Percentiles rank a stretch among this genome's conserved stretches.
Evolutionary conservation across 1,284 basidiomycete species (phyloP).

Genomic region (Coniferiporia sulphurascens): DNA sequence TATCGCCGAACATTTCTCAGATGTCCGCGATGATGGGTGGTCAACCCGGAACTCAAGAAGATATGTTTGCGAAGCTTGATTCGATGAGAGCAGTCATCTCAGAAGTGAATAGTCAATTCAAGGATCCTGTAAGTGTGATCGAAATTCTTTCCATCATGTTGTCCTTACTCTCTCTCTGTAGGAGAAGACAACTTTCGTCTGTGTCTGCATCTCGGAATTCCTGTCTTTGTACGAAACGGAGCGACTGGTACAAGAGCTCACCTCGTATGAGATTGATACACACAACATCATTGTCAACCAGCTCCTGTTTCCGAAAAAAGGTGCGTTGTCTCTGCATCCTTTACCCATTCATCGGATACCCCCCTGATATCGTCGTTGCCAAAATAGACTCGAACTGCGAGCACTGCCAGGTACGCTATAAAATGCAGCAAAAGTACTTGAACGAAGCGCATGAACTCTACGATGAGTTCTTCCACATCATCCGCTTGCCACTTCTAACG

Average conservation of each 20-base stretch:
- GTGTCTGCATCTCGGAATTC: slow-evolving; percentile 98
- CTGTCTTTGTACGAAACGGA: slow-evolving; percentile 98
- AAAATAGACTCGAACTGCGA: slow-evolving; percentile 82
- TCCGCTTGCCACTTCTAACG: slow-evolving; percentile 88
- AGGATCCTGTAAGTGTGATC: slow-evolving; percentile 76
- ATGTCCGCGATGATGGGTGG: slow-evolving; percentile 97
- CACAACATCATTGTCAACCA: slow-evolving; percentile 99
- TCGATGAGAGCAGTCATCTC: slow-evolving; percentile 96
- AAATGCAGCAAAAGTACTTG: slow-evolving; percentile 98
- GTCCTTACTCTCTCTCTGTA: slow-evolving; percentile 27
- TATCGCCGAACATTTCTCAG: slow-evolving; percentile 32
- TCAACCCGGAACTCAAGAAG: slow-evolving; percentile 80
- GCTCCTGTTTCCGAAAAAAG: slow-evolving; percentile 87
- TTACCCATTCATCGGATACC: not conserved
- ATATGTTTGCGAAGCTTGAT: slow-evolving; percentile 98
- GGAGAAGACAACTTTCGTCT: slow-evolving; percentile 98
- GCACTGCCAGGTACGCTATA: slow-evolving; percentile 90
- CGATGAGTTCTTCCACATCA: slow-evolving; percentile 95
- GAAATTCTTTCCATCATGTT: not conserved
- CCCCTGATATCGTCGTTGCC: not conserved
- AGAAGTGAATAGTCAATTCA: slow-evolving; percentile 99
- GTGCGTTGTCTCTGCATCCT: slow-evolving; percentile 39
- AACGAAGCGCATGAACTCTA: slow-evolving; percentile 93
- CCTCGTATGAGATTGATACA: slow-evolving; percentile 96
- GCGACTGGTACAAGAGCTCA: slow-evolving; percentile 93